Evolutionary conservation across 306 rosid genomes (phyloP).

Genomic region (Castanea mollissima): DNA sequence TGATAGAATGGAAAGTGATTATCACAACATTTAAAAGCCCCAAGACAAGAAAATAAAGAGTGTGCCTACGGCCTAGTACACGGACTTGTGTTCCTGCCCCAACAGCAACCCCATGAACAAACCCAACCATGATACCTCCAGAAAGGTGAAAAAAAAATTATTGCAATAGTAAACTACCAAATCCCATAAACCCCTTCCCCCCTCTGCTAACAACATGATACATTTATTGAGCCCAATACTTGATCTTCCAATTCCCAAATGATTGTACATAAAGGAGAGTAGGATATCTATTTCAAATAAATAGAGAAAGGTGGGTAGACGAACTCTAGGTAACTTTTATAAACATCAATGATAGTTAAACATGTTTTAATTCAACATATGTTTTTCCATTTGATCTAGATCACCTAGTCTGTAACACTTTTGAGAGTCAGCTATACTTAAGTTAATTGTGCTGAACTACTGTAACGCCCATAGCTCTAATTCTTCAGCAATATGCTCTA

Average conservation of each 20-base stretch:
- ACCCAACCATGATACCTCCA: slow-evolving; percentile 3
- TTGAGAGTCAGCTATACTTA: slow-evolving; percentile 4
- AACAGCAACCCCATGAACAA: neutral
- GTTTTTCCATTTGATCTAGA: slow-evolving; percentile 17
- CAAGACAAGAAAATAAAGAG: neutral
- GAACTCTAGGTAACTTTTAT: slow-evolving; percentile 16
- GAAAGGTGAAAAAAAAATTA: neutral
- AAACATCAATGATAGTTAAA: slow-evolving; percentile 17
- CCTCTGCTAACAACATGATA: neutral
- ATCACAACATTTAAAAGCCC: neutral
- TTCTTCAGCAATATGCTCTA: neutral
- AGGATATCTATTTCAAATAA: neutral
- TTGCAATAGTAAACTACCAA: neutral
- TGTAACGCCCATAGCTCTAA: neutral
- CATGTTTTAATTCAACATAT: slow-evolving; percentile 7
- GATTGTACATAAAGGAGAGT: slow-evolving; percentile 10
- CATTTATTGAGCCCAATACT: neutral
- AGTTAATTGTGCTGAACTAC: neutral
- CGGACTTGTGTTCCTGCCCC: neutral
- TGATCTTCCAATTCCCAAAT: slow-evolving; percentile 4
- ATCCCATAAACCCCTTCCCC: neutral
- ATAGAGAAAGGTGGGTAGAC: neutral
- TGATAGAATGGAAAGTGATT: too few relatives aligned
- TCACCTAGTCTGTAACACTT: slow-evolving; percentile 11
- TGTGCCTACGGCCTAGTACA: neutral